phyloP scores from a whole-genome alignment of 768 basidiomycete genomes.

The Amanita molliuscula region DNA sequence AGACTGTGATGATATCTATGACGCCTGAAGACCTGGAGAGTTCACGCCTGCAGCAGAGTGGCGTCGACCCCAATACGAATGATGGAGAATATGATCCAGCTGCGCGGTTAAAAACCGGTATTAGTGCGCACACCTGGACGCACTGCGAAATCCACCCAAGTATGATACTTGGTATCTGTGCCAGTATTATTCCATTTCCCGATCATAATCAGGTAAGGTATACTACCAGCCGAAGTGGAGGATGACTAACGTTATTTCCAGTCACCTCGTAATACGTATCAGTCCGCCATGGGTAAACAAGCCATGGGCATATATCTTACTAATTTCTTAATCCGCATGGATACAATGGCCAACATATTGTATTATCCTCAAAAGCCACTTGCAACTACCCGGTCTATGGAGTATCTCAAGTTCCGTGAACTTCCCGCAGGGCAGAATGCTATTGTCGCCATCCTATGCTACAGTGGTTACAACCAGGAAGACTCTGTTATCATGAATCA shows the following conservation, averaged over 20 bases:
- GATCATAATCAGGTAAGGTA: conserved; percentile 91
- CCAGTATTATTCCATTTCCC: conserved; percentile 98
- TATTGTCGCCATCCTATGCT: conserved; percentile 95
- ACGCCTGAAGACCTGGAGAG: conserved; percentile 91
- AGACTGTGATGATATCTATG: conserved; percentile 99
- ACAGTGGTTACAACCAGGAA: conserved; percentile 99
- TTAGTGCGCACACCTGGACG: conserved; percentile 87
- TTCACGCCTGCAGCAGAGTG: conserved; percentile 56
- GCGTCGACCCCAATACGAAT: conserved; percentile 45
- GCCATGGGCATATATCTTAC: conserved; percentile 99
- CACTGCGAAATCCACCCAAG: conserved; percentile 99
- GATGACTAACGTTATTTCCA: conserved; percentile 19
- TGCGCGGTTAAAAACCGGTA: conserved; percentile 76
- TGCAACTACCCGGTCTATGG: conserved; percentile 98
- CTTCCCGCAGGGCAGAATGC: conserved; percentile 99
- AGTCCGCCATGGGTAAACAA: conserved; percentile 99
- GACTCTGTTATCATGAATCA: conserved; percentile 99
- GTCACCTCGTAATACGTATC: conserved; percentile 99
- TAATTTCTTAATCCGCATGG: conserved; percentile 98
- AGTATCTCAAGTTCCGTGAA: conserved; percentile 97
- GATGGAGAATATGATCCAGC: conserved; percentile 78
- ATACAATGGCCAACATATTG: conserved; percentile 99
- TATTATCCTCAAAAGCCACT: conserved; percentile 99
- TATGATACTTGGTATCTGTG: conserved; percentile 98
- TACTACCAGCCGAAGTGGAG: neutral